phyloP scores from a whole-genome alignment of 1,284 basidiomycete species.

The Heterobasidion parviporum region DNA sequence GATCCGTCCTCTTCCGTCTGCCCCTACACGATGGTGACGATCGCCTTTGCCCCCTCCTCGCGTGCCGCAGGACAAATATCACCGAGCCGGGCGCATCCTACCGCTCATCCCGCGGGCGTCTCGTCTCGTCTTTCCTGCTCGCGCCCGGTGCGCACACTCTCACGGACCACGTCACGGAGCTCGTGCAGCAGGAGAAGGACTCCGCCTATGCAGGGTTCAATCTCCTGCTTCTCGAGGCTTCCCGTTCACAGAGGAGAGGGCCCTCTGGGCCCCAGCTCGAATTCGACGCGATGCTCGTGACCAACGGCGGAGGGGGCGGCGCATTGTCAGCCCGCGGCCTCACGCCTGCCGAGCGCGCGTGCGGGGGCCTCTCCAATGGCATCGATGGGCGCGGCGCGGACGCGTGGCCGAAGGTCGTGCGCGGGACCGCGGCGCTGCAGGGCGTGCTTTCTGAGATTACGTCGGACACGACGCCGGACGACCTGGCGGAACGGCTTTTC shows the following conservation, averaged over 20 bases:
- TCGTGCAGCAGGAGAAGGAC: constrained; percentile 37
- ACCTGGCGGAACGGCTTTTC: constrained; percentile 51
- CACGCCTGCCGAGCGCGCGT: constrained; percentile 33
- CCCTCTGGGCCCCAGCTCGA: constrained; percentile 18
- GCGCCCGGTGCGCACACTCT: constrained; percentile 28
- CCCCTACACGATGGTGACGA: neutral
- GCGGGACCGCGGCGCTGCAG: constrained; percentile 41
- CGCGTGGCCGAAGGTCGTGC: constrained; percentile 65
- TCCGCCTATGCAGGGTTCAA: constrained; percentile 70
- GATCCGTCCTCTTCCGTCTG: neutral
- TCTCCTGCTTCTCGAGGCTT: constrained; percentile 49
- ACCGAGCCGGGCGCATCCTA: constrained; percentile 48
- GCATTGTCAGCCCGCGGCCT: constrained; percentile 45
- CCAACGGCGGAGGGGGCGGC: constrained; percentile 63
- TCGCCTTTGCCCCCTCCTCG: neutral
- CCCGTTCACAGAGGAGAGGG: constrained; percentile 10
- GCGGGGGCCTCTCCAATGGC: constrained; percentile 65
- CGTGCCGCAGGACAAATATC: constrained; percentile 61
- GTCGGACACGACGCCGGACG: constrained; percentile 24
- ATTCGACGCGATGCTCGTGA: constrained; percentile 48
- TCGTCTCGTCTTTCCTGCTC: constrained; percentile 59
- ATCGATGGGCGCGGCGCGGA: constrained; percentile 48
- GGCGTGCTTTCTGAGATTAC: constrained; percentile 20
- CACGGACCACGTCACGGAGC: constrained; percentile 35
- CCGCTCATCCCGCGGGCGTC: constrained; percentile 53